Evolutionary conservation across 2,329 filamentous ascomycete species (phyloP), one percentile per base, ranked within the genome.

Genomic region (Cladosporium sp.): DNA sequence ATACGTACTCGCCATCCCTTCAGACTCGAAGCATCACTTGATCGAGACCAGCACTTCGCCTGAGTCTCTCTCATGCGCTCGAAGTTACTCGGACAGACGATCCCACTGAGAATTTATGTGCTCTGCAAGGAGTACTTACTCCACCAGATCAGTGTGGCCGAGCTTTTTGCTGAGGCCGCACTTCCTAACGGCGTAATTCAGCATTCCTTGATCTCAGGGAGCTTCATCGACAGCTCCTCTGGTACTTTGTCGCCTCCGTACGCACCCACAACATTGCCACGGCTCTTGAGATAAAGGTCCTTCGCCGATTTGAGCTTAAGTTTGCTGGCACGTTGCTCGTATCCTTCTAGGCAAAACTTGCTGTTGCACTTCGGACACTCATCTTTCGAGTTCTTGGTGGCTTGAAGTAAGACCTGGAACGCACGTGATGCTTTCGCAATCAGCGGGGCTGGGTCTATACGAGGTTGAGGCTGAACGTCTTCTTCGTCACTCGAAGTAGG

Each of bases 401-500:
- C 11, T 67, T 39, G 10, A 53, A 36, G 30, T 46, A 67, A 11
- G 65, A 66, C 23, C 57, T 62, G 36, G 56, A 49, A 43, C 62
- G 43, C 30, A 28, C 65, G 59, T 13, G 61, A 65, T 7, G 61
- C 56, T 26, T 67, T 68, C n/a, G 63, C 32, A 58, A 46, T 26
- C 43, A 53, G n/a, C 11, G 48, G 23, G 26, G 7, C 30, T 13
- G 32, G n/a, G 28, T 58, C 58, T 53, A 28, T 13, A 21, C 39
- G 56, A 53, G 70, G 66, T 43, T 43, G 57, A 30, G 36, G 16
- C 34, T 67, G 43, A 11, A 34, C 16, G 26, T 30, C 14, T n/a
- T 54, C 48, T 26, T 54, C 23, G 25, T 57, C 85, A 25, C 54
- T 26, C 11, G 54, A 57, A 25, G 30, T 34, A 7, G 54, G 49